Base-by-base conservation (phyloP, 1,284 basidiomycete species). In the Cryptococcus deneoformans region DNA sequence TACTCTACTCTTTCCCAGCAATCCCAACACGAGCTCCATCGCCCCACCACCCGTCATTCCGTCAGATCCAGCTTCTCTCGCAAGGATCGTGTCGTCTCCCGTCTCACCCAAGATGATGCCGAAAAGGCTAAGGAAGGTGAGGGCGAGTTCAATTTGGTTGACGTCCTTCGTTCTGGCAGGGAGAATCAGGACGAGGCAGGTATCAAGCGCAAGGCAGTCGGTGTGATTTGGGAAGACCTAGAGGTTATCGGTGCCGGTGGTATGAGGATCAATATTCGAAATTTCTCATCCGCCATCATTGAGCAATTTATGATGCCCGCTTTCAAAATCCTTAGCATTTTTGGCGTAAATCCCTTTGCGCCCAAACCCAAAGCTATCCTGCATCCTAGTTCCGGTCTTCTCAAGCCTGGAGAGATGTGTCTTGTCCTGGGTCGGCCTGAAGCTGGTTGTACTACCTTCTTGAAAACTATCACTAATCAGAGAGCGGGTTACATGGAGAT, bases 181-280 rank as follows among this genome's bases (percentile, higher is more conserved):
- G 83, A 87, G 59, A 83, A 83, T 6, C 80, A 83, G 56, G 85
- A 90, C 59, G 74, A 80, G 35, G 86, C 87, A 6, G 89, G 89
- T 5, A 87, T 92, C 67, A 85, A 85, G 66, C 86, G 87, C 75
- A 94, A 94, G 79, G 85, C 86, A 62, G 87, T 92, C 40, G 89
- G 89, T 40, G 88, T 76, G 10, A 57, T 71, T 20, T 76, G 74
- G 74, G 73, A 76, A 45, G 71, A 76, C 53, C 62, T 75, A 42
- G 81, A 86, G 56, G 90, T 92, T 48, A 80, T 86, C 16, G 89
- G 87, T 35, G 72, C 82, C 1, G 89, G 88, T 34, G 86, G 86
- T 45, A 75, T 80, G 65, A 75, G 87, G 84, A 81, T 87, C 59
- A 86, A 86, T 67, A 84, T 88, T 45, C 79, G 81, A 59, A 69